phyloP scores from a whole-genome alignment of 345 rosid genomes.

The Gossypium sturtianum region DNA sequence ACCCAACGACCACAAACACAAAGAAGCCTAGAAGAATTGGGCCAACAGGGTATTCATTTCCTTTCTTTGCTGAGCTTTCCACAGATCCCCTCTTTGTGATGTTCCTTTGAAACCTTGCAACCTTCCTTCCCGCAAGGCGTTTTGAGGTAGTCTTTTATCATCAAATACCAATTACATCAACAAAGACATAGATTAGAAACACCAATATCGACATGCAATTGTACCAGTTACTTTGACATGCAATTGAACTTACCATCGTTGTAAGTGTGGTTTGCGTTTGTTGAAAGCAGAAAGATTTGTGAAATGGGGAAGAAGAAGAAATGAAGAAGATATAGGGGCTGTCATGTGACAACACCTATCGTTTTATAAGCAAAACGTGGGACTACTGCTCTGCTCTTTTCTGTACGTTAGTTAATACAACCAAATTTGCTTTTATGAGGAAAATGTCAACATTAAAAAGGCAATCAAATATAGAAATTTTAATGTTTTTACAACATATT shows the following conservation, averaged over 20 bases:
- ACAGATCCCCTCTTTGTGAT: constrained; percentile 25
- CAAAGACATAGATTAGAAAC: background rate
- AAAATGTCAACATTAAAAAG: background rate
- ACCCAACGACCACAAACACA: constrained; percentile 25
- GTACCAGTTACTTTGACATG: background rate
- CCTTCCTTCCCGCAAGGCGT: constrained; percentile 27
- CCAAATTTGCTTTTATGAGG: background rate
- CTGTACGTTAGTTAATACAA: background rate
- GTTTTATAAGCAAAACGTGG: background rate
- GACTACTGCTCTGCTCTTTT: background rate
- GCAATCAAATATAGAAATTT: background rate
- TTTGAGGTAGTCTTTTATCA: constrained; percentile 28
- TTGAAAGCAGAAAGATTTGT: background rate
- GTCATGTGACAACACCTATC: background rate
- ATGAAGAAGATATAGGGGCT: background rate
- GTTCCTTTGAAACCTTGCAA: constrained; percentile 30
- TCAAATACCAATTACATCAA: background rate
- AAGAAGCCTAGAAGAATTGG: constrained; percentile 23
- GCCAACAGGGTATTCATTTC: constrained; percentile 21
- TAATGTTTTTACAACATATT: background rate
- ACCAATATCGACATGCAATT: background rate
- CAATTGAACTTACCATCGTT: background rate
- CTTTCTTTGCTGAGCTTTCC: constrained; percentile 18
- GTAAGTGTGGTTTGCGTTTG: background rate
- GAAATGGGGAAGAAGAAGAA: background rate